These are phyloP conservation scores for Agrocybe pediades DNA, from an alignment of 768 basidiomycete genomes.

Conservation along the genomic window DNA sequence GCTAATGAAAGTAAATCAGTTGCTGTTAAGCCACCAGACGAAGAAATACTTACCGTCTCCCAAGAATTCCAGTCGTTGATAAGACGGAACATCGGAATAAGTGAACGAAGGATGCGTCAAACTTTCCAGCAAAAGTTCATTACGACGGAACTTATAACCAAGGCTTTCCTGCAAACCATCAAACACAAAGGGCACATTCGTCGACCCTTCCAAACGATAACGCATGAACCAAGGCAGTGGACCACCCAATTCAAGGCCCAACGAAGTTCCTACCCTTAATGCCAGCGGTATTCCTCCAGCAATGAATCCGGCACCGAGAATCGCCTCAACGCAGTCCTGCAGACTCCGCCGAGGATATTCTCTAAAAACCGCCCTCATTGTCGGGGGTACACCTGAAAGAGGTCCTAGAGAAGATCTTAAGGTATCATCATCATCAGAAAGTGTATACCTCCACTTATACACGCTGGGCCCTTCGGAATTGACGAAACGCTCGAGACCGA, in stretches of 20 bases:
- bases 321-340: constrained; percentile 89
- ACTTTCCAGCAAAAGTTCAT: constrained; percentile 71
- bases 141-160: constrained; percentile 69
- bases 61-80: constrained; percentile 86
- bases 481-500: constrained; percentile 64
- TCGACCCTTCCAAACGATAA: constrained; percentile 36
- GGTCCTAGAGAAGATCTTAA: constrained; percentile 18
- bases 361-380: constrained; percentile 39
- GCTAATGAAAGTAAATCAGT: constrained; percentile 41
- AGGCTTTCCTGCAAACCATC: constrained; percentile 57
- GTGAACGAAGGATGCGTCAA: constrained; percentile 85
- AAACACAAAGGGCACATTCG: constrained; percentile 49
- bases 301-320: constrained; percentile 75
- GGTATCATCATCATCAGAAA: constrained; percentile 35
- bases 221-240: constrained; percentile 66
- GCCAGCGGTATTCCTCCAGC: constrained; percentile 74
- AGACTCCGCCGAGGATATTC: constrained; percentile 67
- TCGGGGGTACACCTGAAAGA: constrained; percentile 8
- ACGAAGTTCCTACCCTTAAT: constrained; percentile 58
- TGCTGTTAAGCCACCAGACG: constrained; percentile 3
- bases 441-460: constrained; percentile 59
- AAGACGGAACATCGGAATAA: constrained; percentile 51
- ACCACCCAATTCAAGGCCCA: constrained; percentile 78
- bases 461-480: constrained; percentile 58
- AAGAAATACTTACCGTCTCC: constrained; percentile 71